phyloP scores from a whole-genome alignment of 2,329 filamentous ascomycete species.

The Ophiostoma piceae region DNA sequence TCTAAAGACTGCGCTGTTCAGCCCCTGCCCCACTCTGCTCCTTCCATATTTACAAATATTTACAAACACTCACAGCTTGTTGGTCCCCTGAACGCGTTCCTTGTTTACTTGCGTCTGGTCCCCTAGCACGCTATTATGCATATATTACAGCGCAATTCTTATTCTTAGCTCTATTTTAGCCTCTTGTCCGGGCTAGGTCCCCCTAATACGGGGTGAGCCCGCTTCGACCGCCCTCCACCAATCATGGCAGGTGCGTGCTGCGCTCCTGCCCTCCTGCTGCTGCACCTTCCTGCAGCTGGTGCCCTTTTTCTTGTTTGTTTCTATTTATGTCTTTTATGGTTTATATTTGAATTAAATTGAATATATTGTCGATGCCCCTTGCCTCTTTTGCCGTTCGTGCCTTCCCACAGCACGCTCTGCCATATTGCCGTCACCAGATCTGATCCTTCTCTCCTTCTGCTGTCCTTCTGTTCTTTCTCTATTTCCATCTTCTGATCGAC shows the following conservation, averaged over 20 bases:
- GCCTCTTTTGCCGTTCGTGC: not conserved
- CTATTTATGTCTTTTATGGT: slow-evolving; percentile 15
- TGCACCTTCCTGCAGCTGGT: slow-evolving; percentile 12
- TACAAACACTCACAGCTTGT: not conserved
- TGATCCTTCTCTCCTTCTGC: not conserved
- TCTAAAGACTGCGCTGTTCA: not conserved
- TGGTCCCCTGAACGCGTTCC: not conserved
- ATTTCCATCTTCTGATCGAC: not conserved
- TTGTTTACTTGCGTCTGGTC: not conserved
- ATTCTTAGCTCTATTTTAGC: slow-evolving; percentile 4
- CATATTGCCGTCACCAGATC: not conserved
- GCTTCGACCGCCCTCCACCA: not conserved
- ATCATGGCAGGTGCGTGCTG: slow-evolving; percentile 4
- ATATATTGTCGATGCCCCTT: not conserved
- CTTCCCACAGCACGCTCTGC: not conserved
- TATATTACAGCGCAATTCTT: slow-evolving; percentile 1
- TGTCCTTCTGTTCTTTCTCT: not conserved
- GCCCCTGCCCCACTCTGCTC: not conserved
- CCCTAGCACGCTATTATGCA: not conserved
- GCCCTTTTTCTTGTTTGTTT: slow-evolving; percentile 21
- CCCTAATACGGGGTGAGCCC: not conserved
- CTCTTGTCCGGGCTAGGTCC: not conserved
- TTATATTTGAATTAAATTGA: not conserved
- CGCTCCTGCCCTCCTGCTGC: not conserved
- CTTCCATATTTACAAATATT: not conserved